Conservation (phyloP, 2,329 filamentous ascomycete species). For the Chaetomium globosum region DNA sequence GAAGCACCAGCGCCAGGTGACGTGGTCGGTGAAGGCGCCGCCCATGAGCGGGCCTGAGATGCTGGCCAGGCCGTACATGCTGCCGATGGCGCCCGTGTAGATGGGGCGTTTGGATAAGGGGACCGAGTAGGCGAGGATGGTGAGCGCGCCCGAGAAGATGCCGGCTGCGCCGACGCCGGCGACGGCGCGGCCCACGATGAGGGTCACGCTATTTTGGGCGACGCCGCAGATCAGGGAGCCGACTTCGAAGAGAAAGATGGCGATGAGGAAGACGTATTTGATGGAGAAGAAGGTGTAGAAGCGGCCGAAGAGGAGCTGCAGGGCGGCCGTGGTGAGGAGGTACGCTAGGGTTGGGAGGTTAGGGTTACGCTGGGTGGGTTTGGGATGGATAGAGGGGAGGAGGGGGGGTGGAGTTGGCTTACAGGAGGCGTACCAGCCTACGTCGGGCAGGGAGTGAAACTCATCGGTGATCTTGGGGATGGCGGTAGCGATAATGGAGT, state of each 20-base stretch:
- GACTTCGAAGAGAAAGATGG: slow-evolving; percentile 47
- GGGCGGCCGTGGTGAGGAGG: slow-evolving; percentile 45
- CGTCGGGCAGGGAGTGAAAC: slow-evolving; percentile 47
- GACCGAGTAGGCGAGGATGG: slow-evolving; percentile 44
- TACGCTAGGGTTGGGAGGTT: slow-evolving; percentile 38
- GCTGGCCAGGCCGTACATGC: slow-evolving; percentile 50
- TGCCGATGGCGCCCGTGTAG: slow-evolving; percentile 46
- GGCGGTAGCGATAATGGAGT: slow-evolving; percentile 46
- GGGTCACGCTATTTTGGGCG: slow-evolving; percentile 38
- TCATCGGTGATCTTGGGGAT: slow-evolving; percentile 46
- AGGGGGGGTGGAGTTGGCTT: neutral
- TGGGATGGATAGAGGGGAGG: neutral
- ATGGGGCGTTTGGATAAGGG: slow-evolving; percentile 37
- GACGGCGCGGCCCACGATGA: slow-evolving; percentile 40
- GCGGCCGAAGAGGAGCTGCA: slow-evolving; percentile 44
- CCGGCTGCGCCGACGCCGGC: slow-evolving; percentile 45
- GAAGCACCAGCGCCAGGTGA: slow-evolving; percentile 45
- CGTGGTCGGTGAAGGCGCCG: slow-evolving; percentile 39
- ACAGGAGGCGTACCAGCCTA: slow-evolving; percentile 50
- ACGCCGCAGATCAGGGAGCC: slow-evolving; percentile 46
- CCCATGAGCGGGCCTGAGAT: slow-evolving; percentile 39
- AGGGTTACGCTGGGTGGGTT: neutral
- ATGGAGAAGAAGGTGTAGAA: slow-evolving; percentile 48
- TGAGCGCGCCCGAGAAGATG: slow-evolving; percentile 47
- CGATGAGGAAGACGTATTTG: slow-evolving; percentile 44